These are phyloP conservation scores for Pseudogymnoascus sp. DNA, from an alignment of 2,329 filamentous ascomycete species.

Conservation along the genomic window DNA sequence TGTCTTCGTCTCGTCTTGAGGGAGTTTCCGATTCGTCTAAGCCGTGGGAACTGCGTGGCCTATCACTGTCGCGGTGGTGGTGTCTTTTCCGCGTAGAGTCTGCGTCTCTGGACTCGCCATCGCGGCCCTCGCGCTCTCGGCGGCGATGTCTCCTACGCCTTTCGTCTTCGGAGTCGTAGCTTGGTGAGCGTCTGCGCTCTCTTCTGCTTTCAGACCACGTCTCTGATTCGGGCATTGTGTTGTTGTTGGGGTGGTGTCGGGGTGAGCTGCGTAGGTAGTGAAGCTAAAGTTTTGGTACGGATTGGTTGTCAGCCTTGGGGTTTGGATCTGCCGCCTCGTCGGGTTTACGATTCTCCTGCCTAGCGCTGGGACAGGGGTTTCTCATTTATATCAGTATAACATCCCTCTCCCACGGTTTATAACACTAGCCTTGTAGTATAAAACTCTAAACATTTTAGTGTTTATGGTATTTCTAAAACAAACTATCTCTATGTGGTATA, in stretches of 20 bases:
- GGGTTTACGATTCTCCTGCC: neutral
- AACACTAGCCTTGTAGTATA: no score
- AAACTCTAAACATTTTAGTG: no score
- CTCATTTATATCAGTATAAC: neutral
- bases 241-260: neutral
- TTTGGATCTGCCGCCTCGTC: neutral
- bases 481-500: no score
- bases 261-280: neutral
- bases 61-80: neutral
- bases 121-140: neutral
- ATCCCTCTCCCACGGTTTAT: neutral
- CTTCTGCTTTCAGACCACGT: neutral
- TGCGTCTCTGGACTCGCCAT: neutral
- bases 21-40: neutral
- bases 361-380: neutral
- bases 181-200: neutral
- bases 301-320: neutral
- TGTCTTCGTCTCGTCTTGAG: conserved; percentile 12
- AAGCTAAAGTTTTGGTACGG: neutral
- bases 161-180: neutral
- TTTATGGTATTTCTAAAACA: no score
- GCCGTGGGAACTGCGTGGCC: neutral
- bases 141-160: neutral
- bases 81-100: neutral
- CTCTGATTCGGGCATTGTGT: neutral